phyloP scores from a whole-genome alignment of 1,284 basidiomycete genomes.

The Papiliotrema nemorosa region DNA sequence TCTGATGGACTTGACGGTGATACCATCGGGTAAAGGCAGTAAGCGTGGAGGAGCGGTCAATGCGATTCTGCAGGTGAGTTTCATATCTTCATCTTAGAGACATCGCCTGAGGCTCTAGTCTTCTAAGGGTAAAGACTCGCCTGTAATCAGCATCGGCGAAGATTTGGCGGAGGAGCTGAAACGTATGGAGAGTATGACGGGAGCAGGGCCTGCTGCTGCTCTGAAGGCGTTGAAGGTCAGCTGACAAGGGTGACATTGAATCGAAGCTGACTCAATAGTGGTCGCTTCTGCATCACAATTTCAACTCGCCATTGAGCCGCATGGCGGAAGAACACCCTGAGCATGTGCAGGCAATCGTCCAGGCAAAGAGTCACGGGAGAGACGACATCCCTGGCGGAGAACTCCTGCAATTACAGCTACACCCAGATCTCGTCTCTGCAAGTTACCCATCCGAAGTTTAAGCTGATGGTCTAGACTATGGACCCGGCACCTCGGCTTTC shows the following conservation, averaged over 20 bases:
- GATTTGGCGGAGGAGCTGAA: conserved; percentile 27
- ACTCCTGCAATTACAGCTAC: conserved; percentile 16
- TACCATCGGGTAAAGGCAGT: conserved; percentile 16
- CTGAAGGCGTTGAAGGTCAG: conserved; percentile 36
- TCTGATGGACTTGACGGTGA: conserved; percentile 31
- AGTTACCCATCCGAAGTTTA: not conserved
- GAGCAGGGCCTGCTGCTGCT: conserved; percentile 22
- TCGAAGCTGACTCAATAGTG: conserved; percentile 16
- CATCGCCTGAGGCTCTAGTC: too few species aligned
- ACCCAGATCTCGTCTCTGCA: conserved; percentile 16
- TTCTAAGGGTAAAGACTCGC: not conserved
- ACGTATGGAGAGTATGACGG: conserved; percentile 23
- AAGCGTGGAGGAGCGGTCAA: conserved; percentile 17
- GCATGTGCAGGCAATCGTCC: conserved; percentile 8
- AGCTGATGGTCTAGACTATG: conserved; percentile 10
- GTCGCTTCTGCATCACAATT: conserved; percentile 25
- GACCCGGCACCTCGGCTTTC: conserved; percentile 29
- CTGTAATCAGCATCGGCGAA: conserved; percentile 17
- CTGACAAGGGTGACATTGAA: not conserved
- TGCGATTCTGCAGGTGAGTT: conserved; percentile 30
- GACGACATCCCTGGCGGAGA: conserved; percentile 11
- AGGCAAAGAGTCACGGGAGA: conserved; percentile 6
- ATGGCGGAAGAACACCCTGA: conserved; percentile 3
- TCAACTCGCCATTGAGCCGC: conserved; percentile 26
- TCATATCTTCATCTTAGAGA: too few species aligned